Conservation (phyloP, 805 yeast genomes). For the Cyberlindnera euphorbiiphila region DNA sequence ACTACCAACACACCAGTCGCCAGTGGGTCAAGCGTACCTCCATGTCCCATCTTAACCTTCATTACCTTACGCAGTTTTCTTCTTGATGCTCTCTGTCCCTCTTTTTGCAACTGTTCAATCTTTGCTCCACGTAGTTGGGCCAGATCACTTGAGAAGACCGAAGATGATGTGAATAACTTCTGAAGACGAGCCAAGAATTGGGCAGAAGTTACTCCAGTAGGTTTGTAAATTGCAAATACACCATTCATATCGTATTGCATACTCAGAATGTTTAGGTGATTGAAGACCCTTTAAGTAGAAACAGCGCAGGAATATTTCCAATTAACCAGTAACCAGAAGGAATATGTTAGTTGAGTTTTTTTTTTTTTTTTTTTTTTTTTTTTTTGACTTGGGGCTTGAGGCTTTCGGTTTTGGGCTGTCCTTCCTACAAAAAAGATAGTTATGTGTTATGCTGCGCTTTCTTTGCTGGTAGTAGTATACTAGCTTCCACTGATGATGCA, state of each 20-base stretch:
- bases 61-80: constrained; percentile 45
- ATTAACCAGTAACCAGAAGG: too few relatives aligned
- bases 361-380: neutral
- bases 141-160: constrained; percentile 52
- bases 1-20: constrained; percentile 93
- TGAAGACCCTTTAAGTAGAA: neutral
- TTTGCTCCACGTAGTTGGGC: constrained; percentile 46
- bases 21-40: constrained; percentile 93
- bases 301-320: too few relatives aligned
- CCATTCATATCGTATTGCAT: constrained; percentile 63
- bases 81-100: constrained; percentile 45
- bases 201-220: constrained; percentile 79
- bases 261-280: constrained; percentile 1
- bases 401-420: too few relatives aligned
- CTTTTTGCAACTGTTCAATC: constrained; percentile 34
- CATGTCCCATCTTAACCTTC: constrained; percentile 92
- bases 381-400: too few relatives aligned
- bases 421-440: too few relatives aligned
- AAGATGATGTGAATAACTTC: constrained; percentile 53
- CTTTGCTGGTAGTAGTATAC: neutral
- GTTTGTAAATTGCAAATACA: constrained; percentile 87
- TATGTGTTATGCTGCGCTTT: too few relatives aligned
- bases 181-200: constrained; percentile 68
- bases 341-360: too few relatives aligned
- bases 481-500: neutral